phyloP scores from a whole-genome alignment of 345 rosid species.

The Populus simonii region DNA sequence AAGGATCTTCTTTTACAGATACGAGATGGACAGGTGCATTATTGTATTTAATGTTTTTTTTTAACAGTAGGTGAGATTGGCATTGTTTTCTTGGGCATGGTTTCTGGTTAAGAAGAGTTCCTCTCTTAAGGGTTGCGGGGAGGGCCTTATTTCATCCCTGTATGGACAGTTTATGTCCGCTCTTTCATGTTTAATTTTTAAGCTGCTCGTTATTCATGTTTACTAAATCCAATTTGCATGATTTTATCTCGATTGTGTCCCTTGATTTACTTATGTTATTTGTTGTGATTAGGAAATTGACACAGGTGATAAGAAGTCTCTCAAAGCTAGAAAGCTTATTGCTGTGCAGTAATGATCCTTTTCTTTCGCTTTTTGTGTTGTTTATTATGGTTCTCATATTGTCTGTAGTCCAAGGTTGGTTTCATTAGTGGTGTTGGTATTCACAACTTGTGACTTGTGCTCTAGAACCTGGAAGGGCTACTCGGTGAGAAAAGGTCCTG shows the following conservation, averaged over 20 bases:
- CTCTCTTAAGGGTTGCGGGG: not conserved
- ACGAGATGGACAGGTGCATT: constrained; percentile 54
- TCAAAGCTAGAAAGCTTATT: constrained; percentile 83
- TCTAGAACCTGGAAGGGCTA: constrained; percentile 84
- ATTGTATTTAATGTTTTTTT: not conserved
- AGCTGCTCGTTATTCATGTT: not conserved
- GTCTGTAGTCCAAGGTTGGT: not conserved
- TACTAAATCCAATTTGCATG: constrained; percentile 1
- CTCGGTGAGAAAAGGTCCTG: constrained; percentile 70
- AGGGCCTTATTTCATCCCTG: not conserved
- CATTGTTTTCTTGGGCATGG: constrained; percentile 1
- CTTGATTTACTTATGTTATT: constrained; percentile 4
- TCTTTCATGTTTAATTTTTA: not conserved
- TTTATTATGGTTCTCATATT: constrained; percentile 8
- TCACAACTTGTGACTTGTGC: constrained; percentile 2
- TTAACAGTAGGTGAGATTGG: not conserved
- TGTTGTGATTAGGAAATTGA: constrained; percentile 50
- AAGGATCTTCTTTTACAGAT: constrained; percentile 53
- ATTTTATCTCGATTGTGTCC: not conserved
- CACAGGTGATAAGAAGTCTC: constrained; percentile 51
- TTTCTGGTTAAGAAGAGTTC: not conserved
- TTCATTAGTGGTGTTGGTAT: not conserved
- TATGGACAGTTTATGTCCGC: not conserved
- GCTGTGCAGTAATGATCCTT: constrained; percentile 46
- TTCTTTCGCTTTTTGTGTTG: not conserved